Conservation (phyloP, 2,329 filamentous ascomycete species). For the Phoma herbarum region DNA sequence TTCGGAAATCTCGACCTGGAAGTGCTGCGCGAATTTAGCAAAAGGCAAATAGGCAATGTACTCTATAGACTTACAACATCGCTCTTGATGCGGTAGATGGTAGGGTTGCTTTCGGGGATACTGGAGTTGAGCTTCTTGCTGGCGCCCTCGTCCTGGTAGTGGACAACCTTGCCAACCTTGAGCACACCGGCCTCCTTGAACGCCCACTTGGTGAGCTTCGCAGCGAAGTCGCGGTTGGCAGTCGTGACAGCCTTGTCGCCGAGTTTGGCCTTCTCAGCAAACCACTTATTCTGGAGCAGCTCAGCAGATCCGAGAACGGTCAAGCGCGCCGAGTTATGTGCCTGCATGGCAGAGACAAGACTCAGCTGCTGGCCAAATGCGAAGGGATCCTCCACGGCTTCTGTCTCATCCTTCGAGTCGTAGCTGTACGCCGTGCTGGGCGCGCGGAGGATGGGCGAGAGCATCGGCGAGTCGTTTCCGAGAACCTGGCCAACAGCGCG, state of each 20-base stretch:
- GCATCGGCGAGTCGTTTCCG: slow-evolving; percentile 75
- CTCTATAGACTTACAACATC: slow-evolving; percentile 76
- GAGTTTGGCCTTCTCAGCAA: slow-evolving; percentile 74
- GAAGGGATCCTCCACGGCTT: slow-evolving; percentile 78
- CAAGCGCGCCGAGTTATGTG: slow-evolving; percentile 90
- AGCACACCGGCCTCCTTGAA: slow-evolving; percentile 95
- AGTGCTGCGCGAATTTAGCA: slow-evolving; percentile 65
- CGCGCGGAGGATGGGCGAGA: slow-evolving; percentile 83
- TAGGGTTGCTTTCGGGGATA: slow-evolving; percentile 72
- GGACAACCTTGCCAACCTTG: slow-evolving; percentile 82
- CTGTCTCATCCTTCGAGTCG: slow-evolving; percentile 85
- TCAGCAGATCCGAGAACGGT: slow-evolving; percentile 86
- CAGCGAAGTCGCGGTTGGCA: slow-evolving; percentile 84
- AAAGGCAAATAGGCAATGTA: rapidly evolving
- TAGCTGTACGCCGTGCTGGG: slow-evolving; percentile 90
- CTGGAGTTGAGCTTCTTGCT: slow-evolving; percentile 55
- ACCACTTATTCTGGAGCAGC: slow-evolving; percentile 88
- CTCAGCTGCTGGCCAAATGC: slow-evolving; percentile 84
- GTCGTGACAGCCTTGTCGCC: slow-evolving; percentile 68
- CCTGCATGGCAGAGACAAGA: slow-evolving; percentile 86
- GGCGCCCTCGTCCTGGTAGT: slow-evolving; percentile 69
- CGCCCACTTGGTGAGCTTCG: slow-evolving; percentile 88
- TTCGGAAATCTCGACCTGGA: slow-evolving; percentile 88
- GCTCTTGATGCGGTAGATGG: slow-evolving; percentile 94
- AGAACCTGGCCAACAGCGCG: slow-evolving; percentile 81